phyloP scores from a whole-genome alignment of 495 filamentous ascomycete genomes.

The Hypoxylon rickii region DNA sequence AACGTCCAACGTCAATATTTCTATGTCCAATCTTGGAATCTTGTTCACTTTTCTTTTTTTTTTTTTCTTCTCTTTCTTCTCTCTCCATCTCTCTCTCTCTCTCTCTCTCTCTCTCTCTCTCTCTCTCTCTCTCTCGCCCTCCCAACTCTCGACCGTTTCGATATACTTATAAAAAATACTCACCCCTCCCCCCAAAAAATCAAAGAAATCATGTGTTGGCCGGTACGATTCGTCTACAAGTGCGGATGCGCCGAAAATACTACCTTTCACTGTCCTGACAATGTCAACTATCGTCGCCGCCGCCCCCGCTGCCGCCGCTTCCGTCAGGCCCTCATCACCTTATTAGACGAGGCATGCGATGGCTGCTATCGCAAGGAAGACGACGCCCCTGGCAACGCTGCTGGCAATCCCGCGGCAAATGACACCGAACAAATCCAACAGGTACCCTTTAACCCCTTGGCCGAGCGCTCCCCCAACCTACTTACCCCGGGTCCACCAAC shows the following conservation, averaged over 20 bases:
- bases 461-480: slow-evolving; percentile 4
- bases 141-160: background rate
- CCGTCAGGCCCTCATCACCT: background rate
- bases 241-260: slow-evolving; percentile 30
- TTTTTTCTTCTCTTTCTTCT: background rate
- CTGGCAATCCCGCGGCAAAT: too few relatives aligned
- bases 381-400: too few relatives aligned
- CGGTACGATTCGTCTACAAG: slow-evolving; percentile 25
- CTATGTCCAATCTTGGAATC: too few relatives aligned
- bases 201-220: slow-evolving; percentile 25
- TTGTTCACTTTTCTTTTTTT: too few relatives aligned
- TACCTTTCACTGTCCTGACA: slow-evolving; percentile 25
- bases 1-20: too few relatives aligned
- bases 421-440: too few relatives aligned
- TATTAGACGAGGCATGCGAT: slow-evolving; percentile 27
- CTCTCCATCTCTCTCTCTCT: background rate
- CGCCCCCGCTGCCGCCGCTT: background rate
- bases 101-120: background rate
- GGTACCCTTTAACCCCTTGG: background rate
- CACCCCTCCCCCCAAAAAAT: background rate
- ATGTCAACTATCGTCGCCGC: background rate
- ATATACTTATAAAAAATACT: background rate
- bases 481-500: background rate
- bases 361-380: slow-evolving; percentile 20
- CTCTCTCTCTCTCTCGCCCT: background rate